Conservation (phyloP, 129 eudicot genomes). For the Chrysanthemum lavandulifolium region DNA sequence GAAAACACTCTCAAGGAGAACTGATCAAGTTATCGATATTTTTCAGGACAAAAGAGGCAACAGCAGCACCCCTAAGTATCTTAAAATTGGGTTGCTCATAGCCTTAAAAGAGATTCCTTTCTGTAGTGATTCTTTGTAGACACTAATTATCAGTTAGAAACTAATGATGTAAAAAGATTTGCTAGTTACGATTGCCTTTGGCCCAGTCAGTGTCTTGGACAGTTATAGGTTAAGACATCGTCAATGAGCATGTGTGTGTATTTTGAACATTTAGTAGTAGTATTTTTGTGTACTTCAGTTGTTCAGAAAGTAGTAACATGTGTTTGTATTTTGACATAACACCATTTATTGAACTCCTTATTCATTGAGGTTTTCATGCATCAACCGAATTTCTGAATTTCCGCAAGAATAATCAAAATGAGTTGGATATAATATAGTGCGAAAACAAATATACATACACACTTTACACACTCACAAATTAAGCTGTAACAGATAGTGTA, state of each 20-base stretch:
- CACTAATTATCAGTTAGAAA: neutral
- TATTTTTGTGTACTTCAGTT: neutral
- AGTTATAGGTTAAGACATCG: neutral
- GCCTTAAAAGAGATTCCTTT: neutral
- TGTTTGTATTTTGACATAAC: neutral
- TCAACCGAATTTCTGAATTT: neutral
- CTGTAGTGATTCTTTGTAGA: conserved; percentile 18
- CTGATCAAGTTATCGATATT: neutral
- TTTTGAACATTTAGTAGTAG: neutral
- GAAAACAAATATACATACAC: too few species aligned
- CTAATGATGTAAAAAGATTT: neutral
- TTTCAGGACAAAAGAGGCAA: neutral
- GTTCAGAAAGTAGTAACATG: neutral
- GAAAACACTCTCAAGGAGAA: neutral
- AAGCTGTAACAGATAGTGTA: too few species aligned
- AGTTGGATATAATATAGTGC: neutral
- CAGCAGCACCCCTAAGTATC: too few species aligned
- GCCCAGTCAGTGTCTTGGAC: too few species aligned
- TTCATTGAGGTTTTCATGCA: neutral
- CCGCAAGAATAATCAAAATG: neutral
- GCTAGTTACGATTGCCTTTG: too few species aligned
- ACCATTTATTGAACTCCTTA: neutral
- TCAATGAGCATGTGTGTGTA: neutral
- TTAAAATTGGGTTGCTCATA: neutral
- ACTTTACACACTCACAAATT: too few species aligned